Evolutionary conservation across 2,329 filamentous ascomycete genomes (phyloP).

Genomic region (Clathrospora elynae): DNA sequence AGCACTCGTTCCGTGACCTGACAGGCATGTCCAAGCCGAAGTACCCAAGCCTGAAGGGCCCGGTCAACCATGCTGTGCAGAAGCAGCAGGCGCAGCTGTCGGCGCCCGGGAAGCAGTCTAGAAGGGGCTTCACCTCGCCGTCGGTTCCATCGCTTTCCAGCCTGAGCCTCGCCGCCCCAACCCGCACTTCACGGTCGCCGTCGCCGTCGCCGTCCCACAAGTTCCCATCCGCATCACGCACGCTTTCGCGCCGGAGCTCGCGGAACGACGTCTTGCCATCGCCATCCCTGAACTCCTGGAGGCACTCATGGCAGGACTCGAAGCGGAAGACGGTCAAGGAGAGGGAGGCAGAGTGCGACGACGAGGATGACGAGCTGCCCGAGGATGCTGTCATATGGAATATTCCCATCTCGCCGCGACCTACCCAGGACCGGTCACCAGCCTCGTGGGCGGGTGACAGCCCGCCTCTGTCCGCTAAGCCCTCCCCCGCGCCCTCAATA

Average conservation of each 20-base stretch:
- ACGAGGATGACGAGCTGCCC: conserved; percentile 71
- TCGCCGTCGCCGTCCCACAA: conserved; percentile 41
- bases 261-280: conserved; percentile 41
- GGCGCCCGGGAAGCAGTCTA: conserved; percentile 46
- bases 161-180: conserved; percentile 38
- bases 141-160: conserved; percentile 43
- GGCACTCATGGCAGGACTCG: conserved; percentile 69
- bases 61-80: conserved; percentile 43
- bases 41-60: conserved; percentile 50
- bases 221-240: conserved; percentile 33
- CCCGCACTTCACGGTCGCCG: conserved; percentile 44
- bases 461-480: conserved; percentile 35
- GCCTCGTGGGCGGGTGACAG: conserved; percentile 40
- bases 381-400: conserved; percentile 81
- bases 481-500: conserved; percentile 32
- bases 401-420: conserved; percentile 74
- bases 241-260: conserved; percentile 43
- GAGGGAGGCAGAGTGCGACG: conserved; percentile 78
- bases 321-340: conserved; percentile 69
- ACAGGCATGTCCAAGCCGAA: conserved; percentile 44
- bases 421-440: conserved; percentile 47
- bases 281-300: conserved; percentile 42
- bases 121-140: conserved; percentile 51
- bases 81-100: conserved; percentile 43
- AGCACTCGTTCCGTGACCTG: conserved; percentile 47